A percentile compares a stretch with the other conserved stretches of the same genome.
Evolutionary conservation across 306 rosid species (phyloP).

Genomic region (Ormosia emarginata): DNA sequence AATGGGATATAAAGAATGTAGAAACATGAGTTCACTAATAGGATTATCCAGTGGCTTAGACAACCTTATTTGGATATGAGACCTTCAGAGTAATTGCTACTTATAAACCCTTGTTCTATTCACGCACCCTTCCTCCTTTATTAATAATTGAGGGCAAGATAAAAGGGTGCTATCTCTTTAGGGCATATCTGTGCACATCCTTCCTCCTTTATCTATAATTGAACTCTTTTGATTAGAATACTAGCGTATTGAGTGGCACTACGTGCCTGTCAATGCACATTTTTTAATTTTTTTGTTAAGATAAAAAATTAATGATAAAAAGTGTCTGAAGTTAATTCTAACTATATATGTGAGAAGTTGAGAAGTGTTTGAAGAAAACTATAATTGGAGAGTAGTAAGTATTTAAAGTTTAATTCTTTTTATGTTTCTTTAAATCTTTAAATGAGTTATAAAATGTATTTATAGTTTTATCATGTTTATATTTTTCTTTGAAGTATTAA

Average conservation of each 20-base stretch:
- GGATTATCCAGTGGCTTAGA: not conserved
- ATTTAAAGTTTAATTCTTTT: not conserved
- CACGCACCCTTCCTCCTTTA: not conserved
- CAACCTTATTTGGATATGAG: not conserved
- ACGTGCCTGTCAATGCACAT: not conserved
- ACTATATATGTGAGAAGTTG: not conserved
- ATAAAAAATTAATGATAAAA: too few relatives aligned
- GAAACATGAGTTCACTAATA: not conserved
- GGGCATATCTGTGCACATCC: not conserved
- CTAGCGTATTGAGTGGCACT: not conserved
- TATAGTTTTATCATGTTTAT: not conserved
- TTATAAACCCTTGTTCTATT: not conserved
- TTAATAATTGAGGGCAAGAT: not conserved
- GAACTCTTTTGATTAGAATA: not conserved
- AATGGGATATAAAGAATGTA: not conserved
- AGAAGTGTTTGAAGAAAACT: not conserved
- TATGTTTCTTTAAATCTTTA: not conserved
- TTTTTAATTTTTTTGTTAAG: not conserved
- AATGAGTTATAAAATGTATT: not conserved
- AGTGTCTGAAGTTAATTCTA: not conserved
- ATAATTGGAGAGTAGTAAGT: not conserved
- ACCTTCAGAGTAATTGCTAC: not conserved
- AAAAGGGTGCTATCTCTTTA: not conserved
- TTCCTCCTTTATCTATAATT: not conserved
- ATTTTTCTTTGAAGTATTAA: not conserved